Conservation (phyloP, 805 yeast species). For the Kazachstania kunashirensis region DNA sequence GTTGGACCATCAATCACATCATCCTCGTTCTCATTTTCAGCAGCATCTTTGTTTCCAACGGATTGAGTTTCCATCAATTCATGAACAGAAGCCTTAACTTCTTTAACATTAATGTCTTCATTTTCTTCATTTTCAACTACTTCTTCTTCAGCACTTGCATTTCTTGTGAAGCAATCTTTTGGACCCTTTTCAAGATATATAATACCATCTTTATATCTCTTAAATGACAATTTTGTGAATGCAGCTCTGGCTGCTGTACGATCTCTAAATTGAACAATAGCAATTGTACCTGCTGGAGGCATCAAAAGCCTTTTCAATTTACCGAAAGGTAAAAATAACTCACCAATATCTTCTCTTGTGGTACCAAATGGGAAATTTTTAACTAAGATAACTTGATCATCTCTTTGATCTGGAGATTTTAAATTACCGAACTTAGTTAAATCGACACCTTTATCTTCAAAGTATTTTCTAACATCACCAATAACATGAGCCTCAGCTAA, state of each 20-base stretch:
- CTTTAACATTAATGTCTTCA: constrained; percentile 28
- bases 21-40: constrained; percentile 33
- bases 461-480: constrained; percentile 80
- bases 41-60: constrained; percentile 9
- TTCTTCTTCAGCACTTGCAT: constrained; percentile 39
- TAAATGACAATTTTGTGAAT: constrained; percentile 75
- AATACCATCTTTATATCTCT: constrained; percentile 79
- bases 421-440: constrained; percentile 51
- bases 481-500: constrained; percentile 94
- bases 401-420: constrained; percentile 43
- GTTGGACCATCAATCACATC: constrained; percentile 57
- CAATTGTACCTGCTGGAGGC: constrained; percentile 97
- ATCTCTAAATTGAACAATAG: constrained; percentile 82
- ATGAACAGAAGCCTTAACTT: constrained; percentile 19
- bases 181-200: constrained; percentile 94
- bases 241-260: constrained; percentile 81
- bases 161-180: constrained; percentile 58
- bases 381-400: constrained; percentile 70
- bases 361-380: constrained; percentile 92
- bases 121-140: constrained; percentile 18
- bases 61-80: constrained; percentile 31
- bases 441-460: constrained; percentile 80
- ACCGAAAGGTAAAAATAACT: constrained; percentile 72
- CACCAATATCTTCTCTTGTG: constrained; percentile 67
- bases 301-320: constrained; percentile 68